Conservation (phyloP, 2,329 filamentous ascomycete species). For the Botrytis byssoidea region DNA sequence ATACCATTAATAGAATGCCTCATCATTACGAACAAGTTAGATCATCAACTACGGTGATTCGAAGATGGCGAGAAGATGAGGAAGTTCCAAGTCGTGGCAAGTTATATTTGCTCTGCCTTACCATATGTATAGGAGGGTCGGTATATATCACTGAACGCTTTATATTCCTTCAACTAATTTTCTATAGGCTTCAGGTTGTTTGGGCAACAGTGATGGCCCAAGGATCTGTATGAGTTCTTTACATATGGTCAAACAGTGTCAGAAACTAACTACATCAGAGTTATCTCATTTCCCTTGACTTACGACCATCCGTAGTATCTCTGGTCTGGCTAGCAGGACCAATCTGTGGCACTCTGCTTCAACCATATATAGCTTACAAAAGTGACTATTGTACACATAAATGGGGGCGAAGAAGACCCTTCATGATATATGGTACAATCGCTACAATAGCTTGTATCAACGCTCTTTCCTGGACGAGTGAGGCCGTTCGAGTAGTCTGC, state of each 20-base stretch:
- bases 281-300: neutral
- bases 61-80: neutral
- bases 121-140: constrained; percentile 2
- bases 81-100: constrained; percentile 3
- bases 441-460: constrained; percentile 47
- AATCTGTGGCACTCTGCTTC: constrained; percentile 51
- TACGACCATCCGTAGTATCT: neutral
- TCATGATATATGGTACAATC: constrained; percentile 49
- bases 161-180: neutral
- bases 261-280: neutral
- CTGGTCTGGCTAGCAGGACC: constrained; percentile 52
- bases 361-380: constrained; percentile 53
- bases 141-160: neutral
- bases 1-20: neutral
- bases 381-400: constrained; percentile 48
- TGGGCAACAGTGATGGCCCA: constrained; percentile 4
- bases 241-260: neutral
- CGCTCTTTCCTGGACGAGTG: neutral
- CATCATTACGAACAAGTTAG: neutral
- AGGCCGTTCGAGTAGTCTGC: neutral
- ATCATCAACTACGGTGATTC: neutral
- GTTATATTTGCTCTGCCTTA: neutral
- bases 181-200: neutral
- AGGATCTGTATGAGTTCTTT: neutral
- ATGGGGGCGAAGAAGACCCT: constrained; percentile 49